Percentiles rank a stretch among this genome's conserved stretches.
These are phyloP conservation scores for Tephrocybe sp. DNA, from an alignment of 768 basidiomycete genomes.

Conservation along the genomic window DNA sequence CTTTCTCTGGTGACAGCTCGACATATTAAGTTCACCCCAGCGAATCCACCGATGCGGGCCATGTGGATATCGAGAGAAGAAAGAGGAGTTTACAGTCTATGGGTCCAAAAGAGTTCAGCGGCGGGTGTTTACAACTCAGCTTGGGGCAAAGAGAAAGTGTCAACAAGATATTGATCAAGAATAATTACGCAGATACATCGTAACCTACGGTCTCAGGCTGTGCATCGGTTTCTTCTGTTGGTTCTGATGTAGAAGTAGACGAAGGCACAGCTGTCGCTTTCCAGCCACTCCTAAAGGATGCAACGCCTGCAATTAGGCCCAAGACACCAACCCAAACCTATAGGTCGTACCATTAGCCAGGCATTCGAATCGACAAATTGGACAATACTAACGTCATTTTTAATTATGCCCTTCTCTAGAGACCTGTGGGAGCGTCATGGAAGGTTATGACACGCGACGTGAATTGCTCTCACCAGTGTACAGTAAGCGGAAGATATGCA, in stretches of 20 bases:
- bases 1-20: no score
- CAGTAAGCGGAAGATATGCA: slow-evolving; percentile 75
- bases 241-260: slow-evolving; percentile 16
- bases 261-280: slow-evolving; percentile 57
- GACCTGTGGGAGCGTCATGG: slow-evolving; percentile 47
- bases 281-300: slow-evolving; percentile 70
- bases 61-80: no score
- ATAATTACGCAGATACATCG: slow-evolving; percentile 19
- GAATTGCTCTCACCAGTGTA: slow-evolving; percentile 68
- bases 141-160: no score
- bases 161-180: no score
- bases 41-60: no score
- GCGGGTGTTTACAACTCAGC: no score
- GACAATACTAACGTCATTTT: slow-evolving; percentile 51
- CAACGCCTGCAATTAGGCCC: slow-evolving; percentile 49
- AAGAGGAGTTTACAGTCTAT: no score
- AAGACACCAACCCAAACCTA: slow-evolving; percentile 43
- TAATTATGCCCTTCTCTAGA: slow-evolving; percentile 60
- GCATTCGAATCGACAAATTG: background rate
- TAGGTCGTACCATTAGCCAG: background rate
- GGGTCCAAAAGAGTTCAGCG: no score
- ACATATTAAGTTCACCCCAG: no score
- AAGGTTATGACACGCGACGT: background rate
- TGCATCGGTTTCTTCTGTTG: slow-evolving; percentile 18
- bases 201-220: slow-evolving; percentile 20